phyloP scores from a whole-genome alignment of 2,329 filamentous ascomycete species.

The Cladophialophora immunda region DNA sequence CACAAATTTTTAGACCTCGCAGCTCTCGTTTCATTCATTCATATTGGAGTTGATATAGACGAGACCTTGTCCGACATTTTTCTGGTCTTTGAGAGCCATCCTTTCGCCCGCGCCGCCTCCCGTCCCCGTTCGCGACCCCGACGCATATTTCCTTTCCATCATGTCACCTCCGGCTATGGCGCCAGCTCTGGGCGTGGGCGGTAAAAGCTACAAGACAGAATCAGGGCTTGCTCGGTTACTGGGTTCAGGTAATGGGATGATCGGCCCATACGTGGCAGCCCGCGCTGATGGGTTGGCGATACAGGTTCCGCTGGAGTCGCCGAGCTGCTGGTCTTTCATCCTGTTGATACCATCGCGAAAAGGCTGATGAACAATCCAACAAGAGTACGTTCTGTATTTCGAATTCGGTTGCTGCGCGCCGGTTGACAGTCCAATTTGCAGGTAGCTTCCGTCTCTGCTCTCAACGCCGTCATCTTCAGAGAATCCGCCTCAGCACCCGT shows the following conservation, averaged over 20 bases:
- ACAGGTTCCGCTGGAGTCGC: conserved; percentile 90
- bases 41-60: background rate
- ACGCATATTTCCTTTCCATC: background rate
- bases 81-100: background rate
- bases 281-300: conserved; percentile 38
- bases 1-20: background rate
- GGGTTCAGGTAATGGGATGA: conserved; percentile 76
- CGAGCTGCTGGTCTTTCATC: conserved; percentile 92
- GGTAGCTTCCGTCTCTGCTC: conserved; percentile 67
- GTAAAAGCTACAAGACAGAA: conserved; percentile 79
- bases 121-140: background rate
- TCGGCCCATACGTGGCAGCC: background rate
- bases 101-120: background rate
- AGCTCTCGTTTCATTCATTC: background rate
- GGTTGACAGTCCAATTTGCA: conserved; percentile 45
- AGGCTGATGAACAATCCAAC: conserved; percentile 98
- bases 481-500: conserved; percentile 78
- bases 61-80: background rate
- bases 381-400: conserved; percentile 60
- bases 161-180: conserved; percentile 41
- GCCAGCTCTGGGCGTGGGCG: conserved; percentile 50
- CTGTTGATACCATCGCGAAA: conserved; percentile 97
- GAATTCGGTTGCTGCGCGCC: background rate
- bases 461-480: conserved; percentile 95
- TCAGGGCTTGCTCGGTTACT: conserved; percentile 86